A percentile compares a stretch with the other conserved stretches of the same genome.
Evolutionary conservation across 140 eudicot genomes (phyloP).

Genomic region (Senecio squalidus): DNA sequence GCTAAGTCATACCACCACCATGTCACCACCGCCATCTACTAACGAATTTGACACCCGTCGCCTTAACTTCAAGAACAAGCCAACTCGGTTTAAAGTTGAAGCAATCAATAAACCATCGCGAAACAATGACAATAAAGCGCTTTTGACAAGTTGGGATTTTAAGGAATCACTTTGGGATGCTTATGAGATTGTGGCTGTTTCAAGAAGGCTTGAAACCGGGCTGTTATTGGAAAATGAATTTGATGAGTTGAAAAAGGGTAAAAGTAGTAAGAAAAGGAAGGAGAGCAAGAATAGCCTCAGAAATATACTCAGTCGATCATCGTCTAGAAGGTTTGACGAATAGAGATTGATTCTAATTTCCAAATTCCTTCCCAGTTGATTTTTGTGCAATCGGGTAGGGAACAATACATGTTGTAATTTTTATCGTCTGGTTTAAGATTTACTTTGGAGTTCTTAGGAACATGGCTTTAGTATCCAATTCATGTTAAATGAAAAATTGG

Average conservation of each 20-base stretch:
- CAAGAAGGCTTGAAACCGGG: slow-evolving; percentile 60
- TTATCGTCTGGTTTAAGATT: slow-evolving; percentile 20
- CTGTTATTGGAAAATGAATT: slow-evolving; percentile 41
- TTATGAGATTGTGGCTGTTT: slow-evolving; percentile 71
- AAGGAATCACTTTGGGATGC: slow-evolving; percentile 77
- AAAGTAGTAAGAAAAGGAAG: slow-evolving; percentile 30
- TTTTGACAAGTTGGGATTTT: slow-evolving; percentile 51
- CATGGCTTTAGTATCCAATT: background rate
- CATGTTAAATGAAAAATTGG: background rate
- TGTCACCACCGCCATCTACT: slow-evolving; percentile 23
- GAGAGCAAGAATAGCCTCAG: slow-evolving; percentile 81
- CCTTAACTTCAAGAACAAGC: slow-evolving; percentile 42
- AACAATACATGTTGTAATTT: background rate
- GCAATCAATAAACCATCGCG: slow-evolving; percentile 25
- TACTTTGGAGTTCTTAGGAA: slow-evolving; percentile 1
- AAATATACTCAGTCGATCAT: slow-evolving; percentile 40
- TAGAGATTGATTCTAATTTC: background rate
- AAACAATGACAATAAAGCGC: background rate
- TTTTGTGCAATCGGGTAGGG: slow-evolving; percentile 20
- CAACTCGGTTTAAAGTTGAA: slow-evolving; percentile 66
- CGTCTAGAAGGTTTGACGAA: slow-evolving; percentile 55
- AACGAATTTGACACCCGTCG: slow-evolving; percentile 53
- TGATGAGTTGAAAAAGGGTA: slow-evolving; percentile 16
- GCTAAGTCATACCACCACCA: slow-evolving; percentile 54
- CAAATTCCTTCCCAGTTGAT: background rate